Percentiles rank a stretch among this genome's conserved stretches.
Evolutionary conservation across 805 yeast genomes (phyloP).

Genomic region (Kazachstania viticola): DNA sequence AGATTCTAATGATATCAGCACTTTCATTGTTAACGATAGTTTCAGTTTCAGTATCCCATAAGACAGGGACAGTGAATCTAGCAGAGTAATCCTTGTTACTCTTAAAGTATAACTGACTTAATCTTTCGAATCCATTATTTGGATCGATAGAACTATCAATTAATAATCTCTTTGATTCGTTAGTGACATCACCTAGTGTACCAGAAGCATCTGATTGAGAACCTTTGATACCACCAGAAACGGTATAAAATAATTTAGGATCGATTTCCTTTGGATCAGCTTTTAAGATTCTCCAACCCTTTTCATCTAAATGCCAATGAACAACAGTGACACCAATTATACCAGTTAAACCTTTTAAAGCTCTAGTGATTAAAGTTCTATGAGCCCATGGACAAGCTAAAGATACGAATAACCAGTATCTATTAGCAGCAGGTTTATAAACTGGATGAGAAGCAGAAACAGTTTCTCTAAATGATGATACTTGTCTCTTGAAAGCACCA

Average conservation of each 20-base stretch:
- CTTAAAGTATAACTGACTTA: constrained; percentile 64
- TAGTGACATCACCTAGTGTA: constrained; percentile 8
- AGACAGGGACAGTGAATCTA: constrained; percentile 82
- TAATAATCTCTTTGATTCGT: constrained; percentile 13
- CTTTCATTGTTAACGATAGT: constrained; percentile 90
- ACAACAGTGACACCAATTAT: constrained; percentile 65
- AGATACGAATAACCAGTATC: constrained; percentile 83
- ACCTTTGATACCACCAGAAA: constrained; percentile 14
- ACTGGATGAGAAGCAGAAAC: constrained; percentile 42
- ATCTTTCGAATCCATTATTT: constrained; percentile 43
- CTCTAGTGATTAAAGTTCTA: constrained; percentile 61
- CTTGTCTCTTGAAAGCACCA: constrained; percentile 47
- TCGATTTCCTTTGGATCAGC: constrained; percentile 3
- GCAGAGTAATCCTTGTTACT: constrained; percentile 69
- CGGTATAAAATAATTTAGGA: constrained; percentile 4
- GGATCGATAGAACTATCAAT: constrained; percentile 43
- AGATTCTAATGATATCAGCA: constrained; percentile 76
- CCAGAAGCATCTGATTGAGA: constrained; percentile 4
- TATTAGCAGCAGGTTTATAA: constrained; percentile 60
- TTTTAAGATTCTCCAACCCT: constrained; percentile 73
- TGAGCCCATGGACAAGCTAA: constrained; percentile 96
- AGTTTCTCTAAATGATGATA: constrained; percentile 49
- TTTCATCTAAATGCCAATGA: constrained; percentile 78
- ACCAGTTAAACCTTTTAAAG: constrained; percentile 57
- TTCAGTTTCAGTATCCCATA: constrained; percentile 76